Conservation (phyloP, 2,329 filamentous ascomycete species). For the Metarhizium album region DNA sequence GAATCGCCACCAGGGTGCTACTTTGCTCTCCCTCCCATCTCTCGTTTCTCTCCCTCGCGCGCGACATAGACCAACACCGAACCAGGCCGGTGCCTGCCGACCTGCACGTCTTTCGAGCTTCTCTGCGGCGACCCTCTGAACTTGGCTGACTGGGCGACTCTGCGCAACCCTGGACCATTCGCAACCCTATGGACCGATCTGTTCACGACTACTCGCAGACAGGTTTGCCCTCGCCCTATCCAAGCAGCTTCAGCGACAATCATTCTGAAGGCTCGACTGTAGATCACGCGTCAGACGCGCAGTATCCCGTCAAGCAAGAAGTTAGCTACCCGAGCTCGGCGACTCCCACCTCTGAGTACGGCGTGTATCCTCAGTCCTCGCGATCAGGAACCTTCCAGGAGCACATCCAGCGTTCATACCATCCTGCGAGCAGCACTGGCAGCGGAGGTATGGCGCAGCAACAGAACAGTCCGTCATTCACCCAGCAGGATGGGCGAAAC, state of each 20-base stretch:
- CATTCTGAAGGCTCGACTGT: slow-evolving; percentile 76
- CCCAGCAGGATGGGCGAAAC: slow-evolving; percentile 71
- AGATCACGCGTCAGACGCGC: slow-evolving; percentile 91
- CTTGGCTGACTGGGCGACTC: neutral
- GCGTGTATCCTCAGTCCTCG: slow-evolving; percentile 61
- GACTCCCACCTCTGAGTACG: slow-evolving; percentile 85
- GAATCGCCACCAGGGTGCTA: neutral
- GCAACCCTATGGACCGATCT: slow-evolving; percentile 46
- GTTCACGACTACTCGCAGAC: slow-evolving; percentile 72
- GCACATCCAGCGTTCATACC: slow-evolving; percentile 77
- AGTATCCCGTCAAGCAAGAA: slow-evolving; percentile 77
- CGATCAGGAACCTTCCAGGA: slow-evolving; percentile 80
- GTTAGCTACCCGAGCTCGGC: slow-evolving; percentile 66
- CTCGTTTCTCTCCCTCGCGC: neutral
- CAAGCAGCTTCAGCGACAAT: slow-evolving; percentile 53
- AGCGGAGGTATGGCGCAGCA: slow-evolving; percentile 90
- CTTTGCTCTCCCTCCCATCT: neutral
- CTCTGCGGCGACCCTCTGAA: slow-evolving; percentile 10
- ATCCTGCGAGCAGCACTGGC: slow-evolving; percentile 64
- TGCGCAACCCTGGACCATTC: slow-evolving; percentile 10
- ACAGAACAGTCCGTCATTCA: slow-evolving; percentile 93
- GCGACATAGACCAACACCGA: slow-evolving; percentile 2
- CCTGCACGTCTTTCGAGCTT: neutral
- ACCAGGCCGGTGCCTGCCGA: neutral
- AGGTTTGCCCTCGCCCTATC: slow-evolving; percentile 72